Percentiles rank a stretch among this genome's conserved stretches.
Conservation (phyloP, 805 yeast genomes). For the Ogataea trehaloabstinens region DNA sequence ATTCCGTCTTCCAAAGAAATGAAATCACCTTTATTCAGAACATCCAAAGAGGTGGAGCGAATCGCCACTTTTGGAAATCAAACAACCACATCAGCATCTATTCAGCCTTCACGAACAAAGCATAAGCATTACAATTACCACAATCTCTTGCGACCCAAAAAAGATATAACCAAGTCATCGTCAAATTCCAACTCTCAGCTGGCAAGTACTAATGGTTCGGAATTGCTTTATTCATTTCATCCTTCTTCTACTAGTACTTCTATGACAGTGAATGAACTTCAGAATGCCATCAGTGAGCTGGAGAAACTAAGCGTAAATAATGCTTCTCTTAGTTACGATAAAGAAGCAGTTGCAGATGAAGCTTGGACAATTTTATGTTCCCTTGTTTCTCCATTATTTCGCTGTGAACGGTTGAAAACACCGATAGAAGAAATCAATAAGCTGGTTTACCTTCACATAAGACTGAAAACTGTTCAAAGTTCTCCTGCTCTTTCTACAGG, state of each 20-base stretch:
- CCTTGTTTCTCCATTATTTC: conserved; percentile 45
- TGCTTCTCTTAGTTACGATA: conserved; percentile 31
- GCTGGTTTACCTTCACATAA: conserved; percentile 38
- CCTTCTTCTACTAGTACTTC: conserved; percentile 26
- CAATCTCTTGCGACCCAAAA: conserved; percentile 27
- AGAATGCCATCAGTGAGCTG: conserved; percentile 29
- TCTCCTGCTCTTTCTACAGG: conserved; percentile 1
- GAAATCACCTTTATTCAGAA: conserved; percentile 29
- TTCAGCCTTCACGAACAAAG: conserved; percentile 19
- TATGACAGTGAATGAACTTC: conserved; percentile 28
- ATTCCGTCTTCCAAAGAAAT: conserved; percentile 25
- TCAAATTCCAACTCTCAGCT: conserved; percentile 37
- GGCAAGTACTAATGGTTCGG: conserved; percentile 29
- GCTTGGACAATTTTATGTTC: conserved; percentile 48
- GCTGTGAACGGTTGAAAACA: conserved; percentile 44
- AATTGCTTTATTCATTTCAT: conserved; percentile 37
- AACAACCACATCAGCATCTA: conserved; percentile 2
- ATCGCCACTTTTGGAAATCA: conserved; percentile 25
- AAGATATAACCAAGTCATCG: conserved; percentile 35
- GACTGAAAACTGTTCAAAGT: conserved; percentile 20
- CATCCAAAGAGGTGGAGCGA: conserved; percentile 32
- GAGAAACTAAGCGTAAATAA: conserved; percentile 29
- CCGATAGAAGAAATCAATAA: conserved; percentile 59
- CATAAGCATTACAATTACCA: conserved; percentile 29
- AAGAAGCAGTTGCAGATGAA: conserved; percentile 42